These are phyloP conservation scores for Fusarium verticillioides DNA, from an alignment of 2,329 filamentous ascomycete genomes.

Conservation along the genomic window DNA sequence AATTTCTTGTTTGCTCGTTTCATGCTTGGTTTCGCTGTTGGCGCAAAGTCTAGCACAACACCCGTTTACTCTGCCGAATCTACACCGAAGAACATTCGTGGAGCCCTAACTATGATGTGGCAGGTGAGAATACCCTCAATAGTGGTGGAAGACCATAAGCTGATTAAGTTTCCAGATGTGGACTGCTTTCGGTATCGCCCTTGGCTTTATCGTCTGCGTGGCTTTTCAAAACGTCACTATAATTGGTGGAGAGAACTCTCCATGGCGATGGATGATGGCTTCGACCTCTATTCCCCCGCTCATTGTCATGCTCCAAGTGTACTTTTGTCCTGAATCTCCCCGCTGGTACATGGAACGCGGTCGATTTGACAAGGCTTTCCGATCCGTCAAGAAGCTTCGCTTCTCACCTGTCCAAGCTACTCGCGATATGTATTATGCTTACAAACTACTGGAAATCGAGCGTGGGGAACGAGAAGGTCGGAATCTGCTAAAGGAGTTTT, in stretches of 20 bases:
- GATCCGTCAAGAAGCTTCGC: constrained; percentile 58
- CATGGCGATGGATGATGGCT: constrained; percentile 56
- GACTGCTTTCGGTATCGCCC: constrained; percentile 52
- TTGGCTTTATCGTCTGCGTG: constrained; percentile 53
- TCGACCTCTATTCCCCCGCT: constrained; percentile 65
- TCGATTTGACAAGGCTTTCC: constrained; percentile 56
- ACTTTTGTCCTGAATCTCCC: constrained; percentile 64
- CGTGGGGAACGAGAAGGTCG: constrained; percentile 43
- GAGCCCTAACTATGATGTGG: constrained; percentile 55
- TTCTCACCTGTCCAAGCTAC: constrained; percentile 61
- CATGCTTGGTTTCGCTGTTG: constrained; percentile 52
- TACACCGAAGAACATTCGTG: constrained; percentile 53
- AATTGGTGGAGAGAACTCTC: constrained; percentile 49
- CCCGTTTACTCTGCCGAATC: constrained; percentile 52
- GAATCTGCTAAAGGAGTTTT: constrained; percentile 51
- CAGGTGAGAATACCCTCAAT: constrained; percentile 16
- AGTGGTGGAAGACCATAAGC: rapidly evolving
- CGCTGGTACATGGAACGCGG: constrained; percentile 65
- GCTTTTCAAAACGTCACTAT: constrained; percentile 46
- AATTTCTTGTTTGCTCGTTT: constrained; percentile 50
- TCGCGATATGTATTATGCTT: constrained; percentile 62
- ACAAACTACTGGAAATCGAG: constrained; percentile 52
- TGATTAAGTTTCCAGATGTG: constrained; percentile 30
- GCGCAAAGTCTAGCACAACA: constrained; percentile 51
- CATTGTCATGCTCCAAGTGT: constrained; percentile 62